Percentiles rank a stretch among this genome's conserved stretches.
Conservation (phyloP, 1,284 basidiomycete species). For the Neolentinus lepideus region DNA sequence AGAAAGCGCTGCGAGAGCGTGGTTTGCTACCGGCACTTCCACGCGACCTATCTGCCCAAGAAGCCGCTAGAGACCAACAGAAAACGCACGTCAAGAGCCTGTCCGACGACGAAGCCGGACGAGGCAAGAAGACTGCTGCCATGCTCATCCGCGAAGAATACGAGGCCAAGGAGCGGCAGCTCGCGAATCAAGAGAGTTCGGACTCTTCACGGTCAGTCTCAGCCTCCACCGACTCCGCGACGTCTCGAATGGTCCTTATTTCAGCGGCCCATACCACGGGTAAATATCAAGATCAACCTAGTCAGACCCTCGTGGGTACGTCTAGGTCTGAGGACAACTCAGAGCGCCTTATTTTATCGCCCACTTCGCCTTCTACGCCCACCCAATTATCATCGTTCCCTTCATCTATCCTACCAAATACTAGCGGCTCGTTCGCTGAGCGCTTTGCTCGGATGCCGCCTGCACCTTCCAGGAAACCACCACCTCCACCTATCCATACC, state of each 20-base stretch:
- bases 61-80: slow-evolving; percentile 34
- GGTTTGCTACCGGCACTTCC: slow-evolving; percentile 37
- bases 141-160: background rate
- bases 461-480: background rate
- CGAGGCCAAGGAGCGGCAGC: background rate
- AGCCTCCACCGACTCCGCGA: background rate
- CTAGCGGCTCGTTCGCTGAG: background rate
- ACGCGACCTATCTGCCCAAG: slow-evolving; percentile 40
- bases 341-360: background rate
- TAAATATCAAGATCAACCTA: background rate
- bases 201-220: background rate
- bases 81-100: slow-evolving; percentile 16
- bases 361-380: background rate
- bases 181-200: background rate
- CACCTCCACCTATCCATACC: background rate
- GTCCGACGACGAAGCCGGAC: background rate
- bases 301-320: background rate
- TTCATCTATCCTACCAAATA: background rate
- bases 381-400: background rate
- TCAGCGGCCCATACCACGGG: background rate
- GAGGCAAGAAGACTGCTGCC: background rate
- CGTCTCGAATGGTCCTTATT: background rate
- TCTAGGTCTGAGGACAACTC: background rate
- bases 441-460: background rate
- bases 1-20: slow-evolving; percentile 47